Evolutionary conservation across 2,329 filamentous ascomycete species (phyloP).

Genomic region (Tolypocladium pustulatum): DNA sequence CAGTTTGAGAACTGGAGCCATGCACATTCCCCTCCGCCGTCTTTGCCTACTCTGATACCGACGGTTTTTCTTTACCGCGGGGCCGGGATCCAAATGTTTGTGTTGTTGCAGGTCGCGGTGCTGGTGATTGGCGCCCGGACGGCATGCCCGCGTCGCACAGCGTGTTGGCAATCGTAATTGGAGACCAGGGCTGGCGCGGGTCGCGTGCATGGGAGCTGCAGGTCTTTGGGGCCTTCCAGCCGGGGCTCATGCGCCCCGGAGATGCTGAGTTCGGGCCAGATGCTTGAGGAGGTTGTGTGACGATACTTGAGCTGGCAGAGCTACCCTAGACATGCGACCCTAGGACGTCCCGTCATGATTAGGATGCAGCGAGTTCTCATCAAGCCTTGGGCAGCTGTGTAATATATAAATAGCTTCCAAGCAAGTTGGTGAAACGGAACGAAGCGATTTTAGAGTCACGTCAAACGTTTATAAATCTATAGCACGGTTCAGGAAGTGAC

Average conservation of each 20-base stretch:
- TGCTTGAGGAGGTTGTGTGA: background rate
- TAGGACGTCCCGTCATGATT: background rate
- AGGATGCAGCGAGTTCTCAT: background rate
- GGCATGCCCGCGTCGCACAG: background rate
- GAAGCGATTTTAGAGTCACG: background rate
- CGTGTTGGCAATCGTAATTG: background rate
- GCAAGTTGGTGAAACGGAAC: background rate
- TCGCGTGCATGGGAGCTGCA: background rate
- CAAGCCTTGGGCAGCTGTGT: background rate
- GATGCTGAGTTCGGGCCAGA: background rate
- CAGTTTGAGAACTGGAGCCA: background rate
- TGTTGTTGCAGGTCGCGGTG: background rate
- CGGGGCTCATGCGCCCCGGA: background rate
- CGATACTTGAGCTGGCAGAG: background rate
- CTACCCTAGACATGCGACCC: background rate
- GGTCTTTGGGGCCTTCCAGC: background rate
- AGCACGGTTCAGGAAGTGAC: background rate
- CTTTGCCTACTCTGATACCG: background rate
- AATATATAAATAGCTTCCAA: background rate
- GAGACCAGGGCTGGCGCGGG: background rate
- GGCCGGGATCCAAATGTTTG: background rate
- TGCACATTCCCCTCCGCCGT: too few relatives aligned
- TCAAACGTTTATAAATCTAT: background rate
- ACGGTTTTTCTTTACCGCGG: background rate
- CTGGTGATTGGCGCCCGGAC: background rate